These are phyloP conservation scores for Rheum nobile DNA, from an alignment of 148 eudicot species.

Conservation along the genomic window DNA sequence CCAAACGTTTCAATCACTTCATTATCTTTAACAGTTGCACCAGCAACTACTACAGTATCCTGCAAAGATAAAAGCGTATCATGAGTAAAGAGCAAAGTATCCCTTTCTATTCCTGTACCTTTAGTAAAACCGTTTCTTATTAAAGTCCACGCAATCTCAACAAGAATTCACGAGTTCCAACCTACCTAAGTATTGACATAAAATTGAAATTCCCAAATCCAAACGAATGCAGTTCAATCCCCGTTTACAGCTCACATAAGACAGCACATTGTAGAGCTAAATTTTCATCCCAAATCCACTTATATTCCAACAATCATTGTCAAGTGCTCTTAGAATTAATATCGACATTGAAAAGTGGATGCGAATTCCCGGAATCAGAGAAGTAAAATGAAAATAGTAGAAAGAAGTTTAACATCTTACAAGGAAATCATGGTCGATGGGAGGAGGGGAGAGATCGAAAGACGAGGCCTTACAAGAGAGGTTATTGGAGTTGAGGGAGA, in stretches of 20 bases:
- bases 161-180: background rate
- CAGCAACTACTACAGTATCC: slow-evolving; percentile 26
- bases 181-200: background rate
- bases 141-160: background rate
- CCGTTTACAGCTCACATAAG: background rate
- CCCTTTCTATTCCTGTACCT: background rate
- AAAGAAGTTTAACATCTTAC: slow-evolving; percentile 18
- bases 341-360: background rate
- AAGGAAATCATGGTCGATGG: slow-evolving; percentile 50
- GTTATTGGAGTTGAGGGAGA: background rate
- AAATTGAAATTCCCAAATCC: background rate
- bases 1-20: slow-evolving; percentile 29
- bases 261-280: background rate
- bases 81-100: background rate
- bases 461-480: slow-evolving; percentile 21
- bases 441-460: slow-evolving; percentile 29
- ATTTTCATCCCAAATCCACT: background rate
- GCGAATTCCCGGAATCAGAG: background rate
- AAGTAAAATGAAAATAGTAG: background rate
- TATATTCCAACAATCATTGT: background rate
- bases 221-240: background rate
- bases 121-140: background rate
- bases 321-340: background rate
- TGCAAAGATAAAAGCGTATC: slow-evolving; percentile 9
- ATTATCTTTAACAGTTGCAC: slow-evolving; percentile 28